These are phyloP conservation scores for Tieghemiomyces parasiticus DNA, from an alignment of 192 early-diverging fungal species.

Conservation along the genomic window DNA sequence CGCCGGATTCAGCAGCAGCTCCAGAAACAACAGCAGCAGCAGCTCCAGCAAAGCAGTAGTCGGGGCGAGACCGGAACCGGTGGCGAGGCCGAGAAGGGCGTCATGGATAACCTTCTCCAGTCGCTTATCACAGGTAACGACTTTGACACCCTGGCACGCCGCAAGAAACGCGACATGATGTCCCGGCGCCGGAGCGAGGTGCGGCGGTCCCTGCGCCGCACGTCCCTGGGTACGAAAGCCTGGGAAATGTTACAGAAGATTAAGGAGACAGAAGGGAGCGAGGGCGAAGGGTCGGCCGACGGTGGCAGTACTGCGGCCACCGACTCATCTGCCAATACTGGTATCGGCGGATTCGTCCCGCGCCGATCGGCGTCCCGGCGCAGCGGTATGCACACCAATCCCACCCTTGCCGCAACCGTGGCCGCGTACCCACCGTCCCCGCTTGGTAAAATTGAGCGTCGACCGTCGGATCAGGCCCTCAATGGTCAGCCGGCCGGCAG, in stretches of 20 bases:
- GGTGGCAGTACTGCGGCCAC: no score
- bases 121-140: conserved; percentile 53
- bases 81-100: conserved; percentile 44
- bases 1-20: not conserved
- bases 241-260: conserved; percentile 33
- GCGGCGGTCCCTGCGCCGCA: conserved; percentile 30
- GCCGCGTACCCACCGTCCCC: conserved; percentile 6
- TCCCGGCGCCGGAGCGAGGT: conserved; percentile 30
- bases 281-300: not conserved
- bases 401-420: conserved; percentile 4
- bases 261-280: conserved; percentile 16
- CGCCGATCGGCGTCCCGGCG: no score
- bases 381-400: not conserved
- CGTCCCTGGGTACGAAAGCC: conserved; percentile 31
- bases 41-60: not conserved
- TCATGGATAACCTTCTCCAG: conserved; percentile 65
- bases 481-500: no score
- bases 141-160: conserved; percentile 30
- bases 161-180: conserved; percentile 27
- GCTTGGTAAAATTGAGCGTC: no score
- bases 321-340: no score
- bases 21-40: not conserved
- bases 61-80: not conserved
- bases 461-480: no score
- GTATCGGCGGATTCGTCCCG: no score